phyloP scores from a whole-genome alignment of 495 filamentous ascomycete species.

The Annulohypoxylon bovei region DNA sequence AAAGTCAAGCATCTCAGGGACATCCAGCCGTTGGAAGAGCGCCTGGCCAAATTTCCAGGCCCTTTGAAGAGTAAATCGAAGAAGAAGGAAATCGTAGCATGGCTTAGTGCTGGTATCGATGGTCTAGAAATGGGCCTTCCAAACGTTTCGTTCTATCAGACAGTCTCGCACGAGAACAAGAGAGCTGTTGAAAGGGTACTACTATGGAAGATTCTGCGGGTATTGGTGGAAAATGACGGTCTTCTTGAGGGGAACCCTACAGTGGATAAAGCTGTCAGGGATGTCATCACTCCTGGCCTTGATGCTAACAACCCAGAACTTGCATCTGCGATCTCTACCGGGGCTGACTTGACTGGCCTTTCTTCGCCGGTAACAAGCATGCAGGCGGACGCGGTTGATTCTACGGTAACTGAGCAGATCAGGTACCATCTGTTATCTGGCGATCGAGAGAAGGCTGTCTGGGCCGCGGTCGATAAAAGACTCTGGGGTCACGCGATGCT shows the following conservation, averaged over 20 bases:
- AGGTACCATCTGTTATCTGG: constrained; percentile 77
- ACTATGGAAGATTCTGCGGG: constrained; percentile 85
- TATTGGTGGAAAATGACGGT: constrained; percentile 89
- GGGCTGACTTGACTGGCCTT: constrained; percentile 37
- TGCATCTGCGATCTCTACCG: constrained; percentile 37
- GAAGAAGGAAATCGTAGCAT: constrained; percentile 90
- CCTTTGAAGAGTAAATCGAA: constrained; percentile 88
- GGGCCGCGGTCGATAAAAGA: constrained; percentile 91
- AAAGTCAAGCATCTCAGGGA: constrained; percentile 77
- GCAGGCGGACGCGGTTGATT: constrained; percentile 71
- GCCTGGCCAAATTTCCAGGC: constrained; percentile 84
- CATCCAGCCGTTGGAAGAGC: constrained; percentile 72
- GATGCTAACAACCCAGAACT: constrained; percentile 44
- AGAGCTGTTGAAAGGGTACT: constrained; percentile 82
- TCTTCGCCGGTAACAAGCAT: constrained; percentile 40
- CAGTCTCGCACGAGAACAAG: constrained; percentile 64
- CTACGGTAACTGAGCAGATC: constrained; percentile 72
- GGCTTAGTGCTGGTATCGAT: constrained; percentile 80
- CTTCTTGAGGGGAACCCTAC: constrained; percentile 75
- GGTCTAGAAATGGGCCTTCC: constrained; percentile 71
- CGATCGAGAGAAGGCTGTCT: constrained; percentile 90
- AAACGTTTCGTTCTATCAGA: constrained; percentile 56
- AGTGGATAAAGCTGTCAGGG: constrained; percentile 77
- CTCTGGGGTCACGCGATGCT: constrained; percentile 97
- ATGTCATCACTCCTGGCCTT: constrained; percentile 73